Evolutionary conservation across 2,329 filamentous ascomycete species (phyloP).

Genomic region (Xylariales sp.): DNA sequence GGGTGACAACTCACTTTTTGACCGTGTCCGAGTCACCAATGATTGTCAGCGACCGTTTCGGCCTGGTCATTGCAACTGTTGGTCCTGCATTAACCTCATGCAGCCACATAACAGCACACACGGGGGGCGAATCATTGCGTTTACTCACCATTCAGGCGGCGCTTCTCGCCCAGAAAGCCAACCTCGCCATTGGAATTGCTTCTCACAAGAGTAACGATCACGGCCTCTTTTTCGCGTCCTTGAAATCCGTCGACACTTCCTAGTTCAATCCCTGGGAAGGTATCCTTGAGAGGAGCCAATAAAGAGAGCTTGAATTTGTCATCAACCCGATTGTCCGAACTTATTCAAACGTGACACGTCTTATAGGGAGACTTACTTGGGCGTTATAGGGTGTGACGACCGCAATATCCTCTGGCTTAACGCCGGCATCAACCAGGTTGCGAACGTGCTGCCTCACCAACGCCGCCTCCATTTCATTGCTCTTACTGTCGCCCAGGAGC

Average conservation of each 20-base stretch:
- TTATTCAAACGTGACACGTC: background rate
- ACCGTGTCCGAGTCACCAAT: slow-evolving; percentile 95
- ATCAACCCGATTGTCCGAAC: background rate
- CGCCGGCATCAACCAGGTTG: slow-evolving; percentile 71
- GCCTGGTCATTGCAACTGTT: slow-evolving; percentile 91
- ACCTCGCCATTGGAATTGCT: slow-evolving; percentile 86
- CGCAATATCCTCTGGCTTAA: slow-evolving; percentile 80
- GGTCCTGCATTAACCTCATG: slow-evolving; percentile 23
- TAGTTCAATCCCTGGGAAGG: slow-evolving; percentile 82
- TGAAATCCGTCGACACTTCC: slow-evolving; percentile 97
- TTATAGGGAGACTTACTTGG: slow-evolving; percentile 50
- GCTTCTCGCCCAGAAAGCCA: slow-evolving; percentile 88
- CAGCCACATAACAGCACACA: background rate
- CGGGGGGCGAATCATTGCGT: slow-evolving; percentile 2
- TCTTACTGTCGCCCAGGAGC: slow-evolving; percentile 45
- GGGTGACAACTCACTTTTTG: slow-evolving; percentile 60
- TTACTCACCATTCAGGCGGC: slow-evolving; percentile 78
- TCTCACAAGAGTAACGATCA: slow-evolving; percentile 88
- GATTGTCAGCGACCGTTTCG: slow-evolving; percentile 82
- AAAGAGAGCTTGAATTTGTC: slow-evolving; percentile 58
- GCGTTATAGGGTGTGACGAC: slow-evolving; percentile 96
- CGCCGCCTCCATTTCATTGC: slow-evolving; percentile 81
- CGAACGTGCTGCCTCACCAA: slow-evolving; percentile 75
- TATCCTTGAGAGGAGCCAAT: slow-evolving; percentile 74
- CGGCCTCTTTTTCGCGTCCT: slow-evolving; percentile 92